These are phyloP conservation scores for Oxyria digyna DNA, from an alignment of 148 eudicot species.

Conservation along the genomic window DNA sequence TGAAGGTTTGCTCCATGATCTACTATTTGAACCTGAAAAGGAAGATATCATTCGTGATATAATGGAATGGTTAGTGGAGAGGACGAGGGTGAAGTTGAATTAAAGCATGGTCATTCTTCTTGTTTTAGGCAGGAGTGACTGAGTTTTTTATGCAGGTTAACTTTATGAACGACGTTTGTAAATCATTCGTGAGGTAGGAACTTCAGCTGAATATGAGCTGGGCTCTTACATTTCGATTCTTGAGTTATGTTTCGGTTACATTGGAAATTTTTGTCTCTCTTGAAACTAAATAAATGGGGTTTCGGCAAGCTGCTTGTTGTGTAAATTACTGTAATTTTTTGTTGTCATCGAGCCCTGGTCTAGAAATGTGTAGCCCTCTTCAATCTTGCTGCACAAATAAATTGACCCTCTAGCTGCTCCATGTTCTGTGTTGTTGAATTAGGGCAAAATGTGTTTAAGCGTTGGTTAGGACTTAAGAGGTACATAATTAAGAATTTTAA, in stretches of 20 bases:
- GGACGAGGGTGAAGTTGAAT: background rate
- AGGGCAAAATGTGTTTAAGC: no score
- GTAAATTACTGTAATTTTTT: no score
- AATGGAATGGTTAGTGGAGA: conserved; percentile 58
- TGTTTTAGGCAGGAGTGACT: background rate
- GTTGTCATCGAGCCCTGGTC: no score
- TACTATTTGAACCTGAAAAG: conserved; percentile 90
- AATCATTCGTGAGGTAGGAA: background rate
- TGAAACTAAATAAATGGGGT: background rate
- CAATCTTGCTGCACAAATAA: no score
- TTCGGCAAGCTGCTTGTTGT: background rate
- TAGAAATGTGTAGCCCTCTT: no score
- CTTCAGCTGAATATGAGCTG: background rate
- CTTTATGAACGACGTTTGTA: background rate
- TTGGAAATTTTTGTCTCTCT: background rate
- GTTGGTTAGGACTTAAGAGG: no score
- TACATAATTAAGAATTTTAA: no score
- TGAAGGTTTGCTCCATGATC: conserved; percentile 87
- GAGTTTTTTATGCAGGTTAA: background rate
- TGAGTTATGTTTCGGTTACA: no score
- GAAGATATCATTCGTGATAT: conserved; percentile 84
- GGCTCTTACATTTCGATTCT: background rate
- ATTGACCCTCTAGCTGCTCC: no score
- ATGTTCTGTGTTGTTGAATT: no score
- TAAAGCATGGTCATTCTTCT: background rate